Conservation (phyloP, 345 rosid genomes). For the Acer saccharum region DNA sequence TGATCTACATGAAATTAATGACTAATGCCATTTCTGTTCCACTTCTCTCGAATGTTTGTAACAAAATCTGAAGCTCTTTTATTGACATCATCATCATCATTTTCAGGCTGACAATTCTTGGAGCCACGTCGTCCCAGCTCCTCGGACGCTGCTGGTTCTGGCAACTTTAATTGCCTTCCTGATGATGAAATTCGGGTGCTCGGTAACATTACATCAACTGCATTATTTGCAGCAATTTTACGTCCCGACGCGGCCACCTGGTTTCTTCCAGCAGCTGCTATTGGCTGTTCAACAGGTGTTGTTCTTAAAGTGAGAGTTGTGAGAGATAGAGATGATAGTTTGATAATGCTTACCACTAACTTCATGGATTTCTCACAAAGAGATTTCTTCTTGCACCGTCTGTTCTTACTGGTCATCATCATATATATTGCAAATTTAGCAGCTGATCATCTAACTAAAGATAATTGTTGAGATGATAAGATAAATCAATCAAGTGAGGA, state of each 20-base stretch:
- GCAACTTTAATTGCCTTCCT: neutral
- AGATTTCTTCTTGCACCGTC: constrained; percentile 15
- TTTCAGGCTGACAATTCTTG: neutral
- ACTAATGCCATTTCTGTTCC: neutral
- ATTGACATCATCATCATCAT: constrained; percentile 15
- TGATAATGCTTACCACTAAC: constrained; percentile 24
- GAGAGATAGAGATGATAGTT: constrained; percentile 22
- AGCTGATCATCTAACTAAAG: neutral
- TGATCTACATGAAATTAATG: no score
- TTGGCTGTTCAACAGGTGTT: constrained; percentile 1
- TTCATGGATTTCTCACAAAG: constrained; percentile 30
- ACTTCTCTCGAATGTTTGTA: neutral
- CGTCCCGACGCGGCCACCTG: neutral
- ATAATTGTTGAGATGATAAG: neutral
- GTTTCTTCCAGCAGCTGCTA: neutral
- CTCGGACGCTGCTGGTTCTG: neutral
- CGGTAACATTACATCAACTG: neutral
- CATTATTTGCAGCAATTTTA: neutral
- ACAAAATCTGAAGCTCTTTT: constrained; percentile 23
- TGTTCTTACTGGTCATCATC: neutral
- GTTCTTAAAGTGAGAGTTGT: constrained; percentile 15
- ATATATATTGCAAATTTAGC: constrained; percentile 5
- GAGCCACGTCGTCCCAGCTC: neutral
- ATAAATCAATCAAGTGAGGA: neutral
- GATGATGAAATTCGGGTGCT: neutral